Evolutionary conservation across 371 early-diverging fungal genomes (phyloP).

Genomic region (Dinochytrium kinnereticum): DNA sequence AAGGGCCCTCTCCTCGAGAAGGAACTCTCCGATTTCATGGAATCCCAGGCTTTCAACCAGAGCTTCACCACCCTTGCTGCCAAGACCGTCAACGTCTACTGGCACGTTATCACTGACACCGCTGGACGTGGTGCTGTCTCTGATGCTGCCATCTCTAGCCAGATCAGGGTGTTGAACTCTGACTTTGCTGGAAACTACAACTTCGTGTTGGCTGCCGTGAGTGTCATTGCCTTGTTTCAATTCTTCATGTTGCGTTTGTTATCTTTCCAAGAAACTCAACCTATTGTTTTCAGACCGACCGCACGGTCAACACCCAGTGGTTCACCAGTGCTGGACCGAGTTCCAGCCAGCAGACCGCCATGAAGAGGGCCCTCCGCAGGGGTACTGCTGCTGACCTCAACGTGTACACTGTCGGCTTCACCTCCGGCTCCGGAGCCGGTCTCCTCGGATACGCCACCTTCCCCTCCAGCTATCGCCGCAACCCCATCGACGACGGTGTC

Average conservation of each 20-base stretch:
- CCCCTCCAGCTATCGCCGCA: slow-evolving; percentile 7
- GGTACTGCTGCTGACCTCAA: slow-evolving; percentile 16
- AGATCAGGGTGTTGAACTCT: slow-evolving; percentile 26
- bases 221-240: neutral
- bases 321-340: neutral
- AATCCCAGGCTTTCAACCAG: neutral
- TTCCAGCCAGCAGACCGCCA: neutral
- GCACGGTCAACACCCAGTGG: slow-evolving; percentile 10
- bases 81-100: slow-evolving; percentile 12
- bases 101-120: neutral
- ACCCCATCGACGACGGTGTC: slow-evolving; percentile 31
- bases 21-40: neutral
- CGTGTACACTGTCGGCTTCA: slow-evolving; percentile 24
- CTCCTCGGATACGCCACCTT: slow-evolving; percentile 32
- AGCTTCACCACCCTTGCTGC: neutral
- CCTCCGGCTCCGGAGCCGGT: neutral
- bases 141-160: slow-evolving; percentile 1
- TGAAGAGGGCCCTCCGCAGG: slow-evolving; percentile 17
- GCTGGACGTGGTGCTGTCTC: slow-evolving; percentile 5
- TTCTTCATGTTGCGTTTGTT: neutral
- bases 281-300: neutral
- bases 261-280: neutral
- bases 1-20: neutral
- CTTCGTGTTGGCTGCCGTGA: slow-evolving; percentile 1
- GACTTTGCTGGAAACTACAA: slow-evolving; percentile 13